These are phyloP conservation scores for Centaurea solstitialis DNA, from an alignment of 129 eudicot species.

Conservation along the genomic window DNA sequence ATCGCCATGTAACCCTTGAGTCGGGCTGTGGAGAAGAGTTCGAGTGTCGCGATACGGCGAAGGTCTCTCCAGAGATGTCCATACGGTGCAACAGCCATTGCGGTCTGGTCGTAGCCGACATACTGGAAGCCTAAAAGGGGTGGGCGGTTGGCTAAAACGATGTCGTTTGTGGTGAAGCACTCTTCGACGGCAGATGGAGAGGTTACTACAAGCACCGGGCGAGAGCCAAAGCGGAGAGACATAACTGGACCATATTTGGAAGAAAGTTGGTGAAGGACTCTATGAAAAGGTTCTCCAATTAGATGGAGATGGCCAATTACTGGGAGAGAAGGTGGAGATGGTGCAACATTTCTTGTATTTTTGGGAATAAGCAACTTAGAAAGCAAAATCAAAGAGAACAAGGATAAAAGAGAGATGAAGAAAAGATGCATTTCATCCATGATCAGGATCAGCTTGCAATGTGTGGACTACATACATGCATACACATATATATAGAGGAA, in stretches of 20 bases:
- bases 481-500: too few species aligned
- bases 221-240: conserved; percentile 41
- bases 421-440: conserved; percentile 5
- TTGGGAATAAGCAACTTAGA: background rate
- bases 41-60: conserved; percentile 33
- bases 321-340: too few species aligned
- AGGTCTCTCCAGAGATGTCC: conserved; percentile 47
- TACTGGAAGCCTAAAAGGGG: conserved; percentile 25
- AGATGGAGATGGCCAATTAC: too few species aligned
- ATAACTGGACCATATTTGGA: conserved; percentile 38
- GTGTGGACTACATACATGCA: background rate
- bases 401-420: background rate
- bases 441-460: background rate
- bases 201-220: conserved; percentile 28
- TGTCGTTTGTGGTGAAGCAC: conserved; percentile 51
- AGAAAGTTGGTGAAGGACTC: conserved; percentile 15
- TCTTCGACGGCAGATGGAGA: conserved; percentile 45
- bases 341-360: conserved; percentile 11
- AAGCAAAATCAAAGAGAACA: background rate
- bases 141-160: conserved; percentile 45
- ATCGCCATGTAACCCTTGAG: conserved; percentile 10
- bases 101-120: conserved; percentile 23
- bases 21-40: conserved; percentile 35
- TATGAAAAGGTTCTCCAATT: conserved; percentile 23
- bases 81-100: conserved; percentile 34